These are phyloP conservation scores for Hygrophila difformis DNA, from an alignment of 257 asterid species.

Conservation along the genomic window DNA sequence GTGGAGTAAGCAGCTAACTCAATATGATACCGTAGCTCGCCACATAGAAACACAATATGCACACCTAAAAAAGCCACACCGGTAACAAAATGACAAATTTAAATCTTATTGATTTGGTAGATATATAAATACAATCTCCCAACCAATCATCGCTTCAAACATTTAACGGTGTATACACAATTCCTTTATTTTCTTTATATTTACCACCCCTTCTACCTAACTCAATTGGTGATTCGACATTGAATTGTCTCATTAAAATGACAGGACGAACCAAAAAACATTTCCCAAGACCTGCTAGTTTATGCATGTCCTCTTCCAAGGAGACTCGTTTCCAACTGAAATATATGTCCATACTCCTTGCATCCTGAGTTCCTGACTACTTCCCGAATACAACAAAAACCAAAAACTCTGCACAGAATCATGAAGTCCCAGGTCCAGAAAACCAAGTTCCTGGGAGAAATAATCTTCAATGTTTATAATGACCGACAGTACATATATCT, in stretches of 20 bases:
- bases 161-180: neutral
- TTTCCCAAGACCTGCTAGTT: neutral
- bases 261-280: neutral
- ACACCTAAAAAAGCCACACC: too few species aligned
- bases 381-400: neutral
- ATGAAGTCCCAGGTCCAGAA: constrained; percentile 7
- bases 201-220: neutral
- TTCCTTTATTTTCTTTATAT: neutral
- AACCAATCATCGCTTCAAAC: neutral
- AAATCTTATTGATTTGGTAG: too few species aligned
- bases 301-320: neutral
- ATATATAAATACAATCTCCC: neutral
- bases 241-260: too few species aligned
- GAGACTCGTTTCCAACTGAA: neutral
- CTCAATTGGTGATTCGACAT: neutral
- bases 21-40: too few species aligned
- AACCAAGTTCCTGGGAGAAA: constrained; percentile 11
- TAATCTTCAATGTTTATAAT: constrained; percentile 6
- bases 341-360: neutral
- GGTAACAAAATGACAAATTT: too few species aligned
- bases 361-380: constrained; percentile 11
- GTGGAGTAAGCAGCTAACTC: too few species aligned
- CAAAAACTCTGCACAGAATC: constrained; percentile 4
- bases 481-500: constrained; percentile 7
- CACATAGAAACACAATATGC: too few species aligned